phyloP scores from a whole-genome alignment of 139 green algal genomes.

The Haematococcus sp. region DNA sequence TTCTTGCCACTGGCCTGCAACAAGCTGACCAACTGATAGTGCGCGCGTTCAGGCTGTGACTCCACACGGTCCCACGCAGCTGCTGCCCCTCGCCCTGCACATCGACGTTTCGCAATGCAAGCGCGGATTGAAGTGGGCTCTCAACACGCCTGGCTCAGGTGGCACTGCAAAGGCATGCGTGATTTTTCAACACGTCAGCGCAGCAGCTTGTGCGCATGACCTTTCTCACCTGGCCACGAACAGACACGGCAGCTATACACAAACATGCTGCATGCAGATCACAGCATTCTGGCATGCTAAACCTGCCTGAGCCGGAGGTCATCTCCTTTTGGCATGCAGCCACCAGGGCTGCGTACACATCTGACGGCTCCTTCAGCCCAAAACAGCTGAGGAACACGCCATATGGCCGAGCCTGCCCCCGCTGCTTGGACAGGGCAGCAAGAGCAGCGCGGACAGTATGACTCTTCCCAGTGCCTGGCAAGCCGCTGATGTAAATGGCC shows the following conservation, averaged over 20 bases:
- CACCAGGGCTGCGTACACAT: not conserved
- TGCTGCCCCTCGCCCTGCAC: not conserved
- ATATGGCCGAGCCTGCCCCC: not conserved
- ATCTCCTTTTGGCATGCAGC: not conserved
- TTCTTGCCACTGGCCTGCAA: not conserved
- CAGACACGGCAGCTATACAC: no score
- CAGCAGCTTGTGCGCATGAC: no score
- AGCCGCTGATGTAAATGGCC: constrained; percentile 36
- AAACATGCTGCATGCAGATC: no score
- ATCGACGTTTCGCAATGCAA: no score
- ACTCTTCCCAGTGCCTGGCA: constrained; percentile 46
- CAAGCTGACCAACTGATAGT: not conserved
- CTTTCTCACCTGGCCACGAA: no score
- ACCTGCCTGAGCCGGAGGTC: not conserved
- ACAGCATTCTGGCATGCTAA: no score
- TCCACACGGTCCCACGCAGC: not conserved
- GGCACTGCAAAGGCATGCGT: no score
- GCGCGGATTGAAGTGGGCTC: no score
- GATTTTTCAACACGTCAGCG: no score
- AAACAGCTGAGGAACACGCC: constrained; percentile 38
- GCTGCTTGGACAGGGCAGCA: not conserved
- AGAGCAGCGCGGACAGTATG: constrained; percentile 27
- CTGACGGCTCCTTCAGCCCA: constrained; percentile 7
- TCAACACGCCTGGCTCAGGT: no score
- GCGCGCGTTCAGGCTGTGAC: no score